Base-by-base conservation (phyloP, 768 basidiomycete species). In the Chlorophyllum brunneum region DNA sequence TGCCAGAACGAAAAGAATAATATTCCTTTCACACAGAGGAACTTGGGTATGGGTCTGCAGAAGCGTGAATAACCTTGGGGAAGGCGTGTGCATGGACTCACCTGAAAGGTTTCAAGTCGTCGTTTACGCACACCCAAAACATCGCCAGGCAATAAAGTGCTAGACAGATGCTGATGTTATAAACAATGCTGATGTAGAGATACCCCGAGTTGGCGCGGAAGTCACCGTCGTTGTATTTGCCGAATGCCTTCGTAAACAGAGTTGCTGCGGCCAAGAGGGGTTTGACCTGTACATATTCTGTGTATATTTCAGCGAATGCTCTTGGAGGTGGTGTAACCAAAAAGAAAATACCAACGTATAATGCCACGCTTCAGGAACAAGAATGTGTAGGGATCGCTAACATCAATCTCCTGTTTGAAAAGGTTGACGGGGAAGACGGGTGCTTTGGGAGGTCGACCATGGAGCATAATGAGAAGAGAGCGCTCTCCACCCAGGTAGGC, bases 1-100 rank as follows among this genome's bases (percentile, higher is more conserved):
- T 99, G 97, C 97, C 97, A 99, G 73, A 99, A 99, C 1, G 91
- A 94, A 69, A 97, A 95, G 77, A 98, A 98, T 18, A 99, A 77
- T 59, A 99, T 93, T 39, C 95, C 95, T 65, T 99, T 99, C 59
- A 99, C 94, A 65, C 94, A 99, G 23, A 98, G 83, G 69, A 99
- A 99, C 68, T 99, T 99, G 2, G 97, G 93, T 59, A 95, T 82
- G 0, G 93, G 93, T 9, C 95, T 87, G 60, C 18, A 56, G 51
- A 23, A 56, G 44, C 20, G 9, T 26, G 2, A 37, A 39, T 56
- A 11, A 54, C 18, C 1, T 41, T 27, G 38, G 18, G 27, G 0
- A 39, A 2, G n/a, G 27, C 30, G 30, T 13, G 13, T 1, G 20
- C 9, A 16, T 24, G 26, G 9, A 65, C 84, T 58, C 50, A 86